These are phyloP conservation scores for Serendipita vermifera DNA, from an alignment of 768 basidiomycete species.

Conservation along the genomic window DNA sequence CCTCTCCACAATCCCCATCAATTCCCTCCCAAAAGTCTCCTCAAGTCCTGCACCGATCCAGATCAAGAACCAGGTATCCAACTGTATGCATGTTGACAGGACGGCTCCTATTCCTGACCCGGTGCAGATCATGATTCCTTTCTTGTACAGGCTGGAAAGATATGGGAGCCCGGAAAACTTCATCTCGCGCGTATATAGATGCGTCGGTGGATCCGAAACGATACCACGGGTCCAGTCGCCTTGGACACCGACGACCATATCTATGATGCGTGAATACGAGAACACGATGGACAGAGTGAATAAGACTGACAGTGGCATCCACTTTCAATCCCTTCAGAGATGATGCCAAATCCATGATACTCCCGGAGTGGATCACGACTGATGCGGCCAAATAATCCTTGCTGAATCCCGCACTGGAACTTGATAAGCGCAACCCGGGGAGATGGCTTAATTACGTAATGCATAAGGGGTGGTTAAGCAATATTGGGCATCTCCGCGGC, in stretches of 20 bases:
- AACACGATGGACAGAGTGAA: not conserved
- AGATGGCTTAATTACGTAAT: conserved; percentile 11
- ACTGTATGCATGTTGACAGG: conserved; percentile 17
- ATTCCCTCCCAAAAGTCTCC: conserved; percentile 16
- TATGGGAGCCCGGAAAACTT: conserved; percentile 17
- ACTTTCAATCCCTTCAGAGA: not conserved
- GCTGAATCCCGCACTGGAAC: conserved; percentile 18
- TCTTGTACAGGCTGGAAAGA: conserved; percentile 14
- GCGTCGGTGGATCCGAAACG: conserved; percentile 14
- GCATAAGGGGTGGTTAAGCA: not conserved
- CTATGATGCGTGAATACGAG: conserved; percentile 12
- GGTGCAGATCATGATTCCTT: conserved; percentile 17
- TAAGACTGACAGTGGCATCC: not conserved
- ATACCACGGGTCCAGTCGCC: conserved; percentile 17
- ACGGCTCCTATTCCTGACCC: conserved; percentile 18
- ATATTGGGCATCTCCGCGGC: too few species aligned
- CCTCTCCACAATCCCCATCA: not conserved
- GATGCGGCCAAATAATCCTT: conserved; percentile 17
- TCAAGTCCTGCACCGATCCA: conserved; percentile 17
- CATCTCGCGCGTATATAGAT: conserved; percentile 17
- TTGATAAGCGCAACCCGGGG: conserved; percentile 15
- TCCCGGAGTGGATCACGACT: conserved; percentile 15
- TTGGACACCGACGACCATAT: conserved; percentile 18
- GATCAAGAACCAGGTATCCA: conserved; percentile 17
- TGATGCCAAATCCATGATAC: conserved; percentile 17